Conservation (phyloP, 2,329 filamentous ascomycete genomes). For the Apiospora kogelbergensis region DNA sequence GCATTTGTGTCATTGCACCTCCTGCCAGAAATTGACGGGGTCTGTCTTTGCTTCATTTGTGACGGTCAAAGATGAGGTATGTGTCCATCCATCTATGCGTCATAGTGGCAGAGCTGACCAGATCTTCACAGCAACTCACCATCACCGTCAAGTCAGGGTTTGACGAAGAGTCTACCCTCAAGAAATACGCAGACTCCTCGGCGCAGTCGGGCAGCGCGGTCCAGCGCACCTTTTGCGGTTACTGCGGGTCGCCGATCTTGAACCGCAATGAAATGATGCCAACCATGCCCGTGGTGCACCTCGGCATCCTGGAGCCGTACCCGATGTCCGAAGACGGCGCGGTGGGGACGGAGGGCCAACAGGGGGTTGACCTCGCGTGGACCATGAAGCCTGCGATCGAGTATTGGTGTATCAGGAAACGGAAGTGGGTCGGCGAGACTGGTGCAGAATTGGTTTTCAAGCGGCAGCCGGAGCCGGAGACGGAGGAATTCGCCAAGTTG, state of each 20-base stretch:
- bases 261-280: neutral
- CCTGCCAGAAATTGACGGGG: neutral
- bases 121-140: neutral
- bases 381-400: neutral
- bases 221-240: neutral
- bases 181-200: neutral
- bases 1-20: neutral
- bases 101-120: neutral
- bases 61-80: neutral
- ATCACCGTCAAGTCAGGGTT: too few relatives aligned
- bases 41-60: neutral
- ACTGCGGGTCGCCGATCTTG: neutral
- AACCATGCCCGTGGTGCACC: neutral
- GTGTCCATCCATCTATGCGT: neutral
- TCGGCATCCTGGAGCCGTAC: neutral
- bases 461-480: neutral
- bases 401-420: neutral
- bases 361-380: neutral
- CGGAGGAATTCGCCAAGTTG: neutral
- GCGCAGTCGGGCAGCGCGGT: neutral
- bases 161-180: neutral
- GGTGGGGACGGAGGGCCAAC: neutral
- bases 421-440: neutral
- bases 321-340: neutral
- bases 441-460: neutral